Percentiles rank a stretch among this genome's conserved stretches.
These are phyloP conservation scores for Erysimum pusillum DNA, from an alignment of 441 rosid genomes.

Conservation along the genomic window DNA sequence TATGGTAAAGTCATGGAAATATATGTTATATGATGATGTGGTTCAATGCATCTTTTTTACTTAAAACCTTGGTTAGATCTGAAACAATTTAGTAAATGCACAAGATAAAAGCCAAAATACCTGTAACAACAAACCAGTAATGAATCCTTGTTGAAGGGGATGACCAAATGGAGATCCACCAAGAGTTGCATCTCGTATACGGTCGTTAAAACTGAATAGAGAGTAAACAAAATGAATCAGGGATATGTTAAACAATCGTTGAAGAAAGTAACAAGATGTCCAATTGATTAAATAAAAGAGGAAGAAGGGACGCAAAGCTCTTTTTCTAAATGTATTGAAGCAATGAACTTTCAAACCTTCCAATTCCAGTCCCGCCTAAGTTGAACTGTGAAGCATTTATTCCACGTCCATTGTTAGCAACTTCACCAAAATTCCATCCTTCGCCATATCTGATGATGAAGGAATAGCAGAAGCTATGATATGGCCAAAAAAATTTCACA, in stretches of 20 bases:
- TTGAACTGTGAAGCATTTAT: slow-evolving; percentile 91
- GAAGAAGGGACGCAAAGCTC: slow-evolving; percentile 11
- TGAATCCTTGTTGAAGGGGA: slow-evolving; percentile 98
- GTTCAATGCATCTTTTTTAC: slow-evolving; percentile 12
- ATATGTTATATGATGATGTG: slow-evolving; percentile 15
- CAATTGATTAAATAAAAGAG: slow-evolving; percentile 13
- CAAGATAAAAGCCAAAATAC: slow-evolving; percentile 50
- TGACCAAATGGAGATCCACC: slow-evolving; percentile 99
- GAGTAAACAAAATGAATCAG: slow-evolving; percentile 34
- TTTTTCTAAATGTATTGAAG: slow-evolving; percentile 28
- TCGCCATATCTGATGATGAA: slow-evolving; percentile 81
- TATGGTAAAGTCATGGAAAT: not conserved
- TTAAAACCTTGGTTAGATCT: slow-evolving; percentile 4
- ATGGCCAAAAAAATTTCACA: slow-evolving; percentile 13
- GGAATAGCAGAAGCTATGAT: slow-evolving; percentile 3
- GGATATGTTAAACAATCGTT: slow-evolving; percentile 14
- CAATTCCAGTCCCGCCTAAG: slow-evolving; percentile 86
- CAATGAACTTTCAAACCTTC: slow-evolving; percentile 65
- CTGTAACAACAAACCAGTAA: slow-evolving; percentile 88
- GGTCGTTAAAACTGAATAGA: slow-evolving; percentile 88
- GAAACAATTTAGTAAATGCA: slow-evolving; percentile 10
- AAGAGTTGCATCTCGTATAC: slow-evolving; percentile 94
- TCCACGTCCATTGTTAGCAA: slow-evolving; percentile 94
- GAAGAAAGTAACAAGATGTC: slow-evolving; percentile 21
- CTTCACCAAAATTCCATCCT: slow-evolving; percentile 99